These are phyloP conservation scores for Cercospora citrullina DNA, from an alignment of 2,329 filamentous ascomycete species.

Conservation along the genomic window DNA sequence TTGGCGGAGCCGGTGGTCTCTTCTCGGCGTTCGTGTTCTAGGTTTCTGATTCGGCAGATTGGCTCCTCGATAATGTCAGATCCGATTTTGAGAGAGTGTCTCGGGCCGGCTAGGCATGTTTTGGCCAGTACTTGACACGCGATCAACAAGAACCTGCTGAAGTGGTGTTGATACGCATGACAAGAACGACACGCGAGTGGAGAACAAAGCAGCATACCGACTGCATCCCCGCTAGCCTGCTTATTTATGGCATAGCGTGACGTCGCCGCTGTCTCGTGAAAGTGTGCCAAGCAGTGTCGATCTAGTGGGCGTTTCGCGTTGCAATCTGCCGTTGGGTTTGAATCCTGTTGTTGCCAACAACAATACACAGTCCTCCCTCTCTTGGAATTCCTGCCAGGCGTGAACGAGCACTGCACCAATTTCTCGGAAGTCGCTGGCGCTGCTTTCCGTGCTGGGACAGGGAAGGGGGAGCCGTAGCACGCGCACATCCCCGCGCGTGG, in stretches of 20 bases:
- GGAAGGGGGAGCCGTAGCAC: background rate
- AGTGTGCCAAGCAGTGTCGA: constrained; percentile 1
- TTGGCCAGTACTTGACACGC: background rate
- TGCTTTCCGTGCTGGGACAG: background rate
- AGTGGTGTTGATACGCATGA: background rate
- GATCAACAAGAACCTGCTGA: background rate
- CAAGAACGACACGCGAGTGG: background rate
- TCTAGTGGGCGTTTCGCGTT: constrained; percentile 3
- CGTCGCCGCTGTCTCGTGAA: constrained; percentile 6
- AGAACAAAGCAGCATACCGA: background rate
- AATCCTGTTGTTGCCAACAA: background rate
- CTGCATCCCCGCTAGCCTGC: background rate
- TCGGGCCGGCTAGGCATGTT: background rate
- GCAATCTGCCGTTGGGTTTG: background rate
- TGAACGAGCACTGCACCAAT: background rate
- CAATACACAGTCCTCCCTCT: background rate
- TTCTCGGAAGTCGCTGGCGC: background rate
- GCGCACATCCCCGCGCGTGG: constrained; percentile 4
- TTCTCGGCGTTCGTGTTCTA: background rate
- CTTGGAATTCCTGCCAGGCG: background rate
- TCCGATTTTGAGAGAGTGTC: background rate
- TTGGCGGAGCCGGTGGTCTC: background rate
- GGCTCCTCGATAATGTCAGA: background rate
- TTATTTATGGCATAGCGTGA: constrained; percentile 1
- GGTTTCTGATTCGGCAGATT: background rate